A percentile compares a stretch with the other conserved stretches of the same genome.
Conservation (phyloP, 148 eudicot genomes). For the Tetragonia tetragonoides region DNA sequence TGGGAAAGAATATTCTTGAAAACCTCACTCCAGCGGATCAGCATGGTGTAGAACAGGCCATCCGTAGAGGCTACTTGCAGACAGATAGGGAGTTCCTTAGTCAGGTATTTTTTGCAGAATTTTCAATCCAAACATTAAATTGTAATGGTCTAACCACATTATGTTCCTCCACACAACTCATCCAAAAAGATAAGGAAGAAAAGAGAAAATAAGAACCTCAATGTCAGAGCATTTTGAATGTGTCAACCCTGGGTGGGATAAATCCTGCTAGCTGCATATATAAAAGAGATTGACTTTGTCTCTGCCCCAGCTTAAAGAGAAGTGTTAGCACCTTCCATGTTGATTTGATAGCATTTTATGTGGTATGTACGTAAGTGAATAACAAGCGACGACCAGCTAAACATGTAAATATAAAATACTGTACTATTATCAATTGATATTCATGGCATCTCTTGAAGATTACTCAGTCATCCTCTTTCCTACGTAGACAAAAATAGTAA, state of each 20-base stretch:
- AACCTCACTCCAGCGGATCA: slow-evolving; percentile 3
- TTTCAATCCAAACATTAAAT: neutral
- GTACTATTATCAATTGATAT: neutral
- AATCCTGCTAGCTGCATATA: neutral
- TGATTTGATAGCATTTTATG: neutral
- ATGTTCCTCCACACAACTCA: too few relatives aligned
- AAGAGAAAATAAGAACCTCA: neutral
- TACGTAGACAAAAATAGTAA: neutral
- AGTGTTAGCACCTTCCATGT: slow-evolving; percentile 6
- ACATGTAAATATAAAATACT: neutral
- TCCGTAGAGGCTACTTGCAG: slow-evolving; percentile 37
- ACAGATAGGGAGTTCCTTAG: slow-evolving; percentile 54
- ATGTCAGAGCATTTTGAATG: slow-evolving; percentile 7
- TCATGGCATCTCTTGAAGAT: neutral
- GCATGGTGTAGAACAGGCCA: slow-evolving; percentile 37
- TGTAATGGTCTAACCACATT: too few relatives aligned
- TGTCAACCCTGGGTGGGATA: neutral
- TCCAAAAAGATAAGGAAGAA: neutral
- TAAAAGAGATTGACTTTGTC: slow-evolving; percentile 4
- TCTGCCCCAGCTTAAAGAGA: neutral
- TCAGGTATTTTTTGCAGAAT: slow-evolving; percentile 30
- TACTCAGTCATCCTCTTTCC: neutral
- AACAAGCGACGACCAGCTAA: neutral
- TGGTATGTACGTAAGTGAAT: neutral
- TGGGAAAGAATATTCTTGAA: slow-evolving; percentile 43